Evolutionary conservation across 768 basidiomycete species (phyloP).

Genomic region (Saitozyma podzolica): DNA sequence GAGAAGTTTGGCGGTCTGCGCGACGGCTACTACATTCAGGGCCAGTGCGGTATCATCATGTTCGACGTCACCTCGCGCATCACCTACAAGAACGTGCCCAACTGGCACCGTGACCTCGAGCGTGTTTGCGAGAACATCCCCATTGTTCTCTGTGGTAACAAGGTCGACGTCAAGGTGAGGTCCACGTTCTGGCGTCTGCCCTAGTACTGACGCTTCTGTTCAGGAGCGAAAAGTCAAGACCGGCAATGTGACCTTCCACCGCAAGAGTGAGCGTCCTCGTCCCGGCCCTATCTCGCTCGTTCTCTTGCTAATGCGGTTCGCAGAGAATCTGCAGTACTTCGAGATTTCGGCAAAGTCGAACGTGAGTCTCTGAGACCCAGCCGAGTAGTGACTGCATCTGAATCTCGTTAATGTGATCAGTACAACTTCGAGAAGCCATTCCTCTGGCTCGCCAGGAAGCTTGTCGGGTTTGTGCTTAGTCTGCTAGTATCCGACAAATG

Average conservation of each 20-base stretch:
- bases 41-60: slow-evolving; percentile 99
- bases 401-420: slow-evolving; percentile 13
- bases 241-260: slow-evolving; percentile 96
- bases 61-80: slow-evolving; percentile 98
- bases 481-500: background rate
- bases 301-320: background rate
- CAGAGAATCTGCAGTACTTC: slow-evolving; percentile 95
- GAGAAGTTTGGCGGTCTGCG: slow-evolving; percentile 99
- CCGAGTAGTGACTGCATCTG: background rate
- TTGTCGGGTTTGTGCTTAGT: slow-evolving; percentile 74
- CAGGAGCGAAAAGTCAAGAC: slow-evolving; percentile 99
- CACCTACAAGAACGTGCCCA: slow-evolving; percentile 99
- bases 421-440: slow-evolving; percentile 99
- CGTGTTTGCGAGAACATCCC: slow-evolving; percentile 99
- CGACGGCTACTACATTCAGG: slow-evolving; percentile 64
- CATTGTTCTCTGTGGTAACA: slow-evolving; percentile 98
- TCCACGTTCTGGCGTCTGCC: background rate
- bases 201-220: slow-evolving; percentile 11
- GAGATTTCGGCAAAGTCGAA: slow-evolving; percentile 99
- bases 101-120: slow-evolving; percentile 98
- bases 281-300: background rate
- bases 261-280: slow-evolving; percentile 65
- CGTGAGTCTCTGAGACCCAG: slow-evolving; percentile 32
- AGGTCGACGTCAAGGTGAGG: slow-evolving; percentile 97
- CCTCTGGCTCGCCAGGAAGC: slow-evolving; percentile 97